Conservation (phyloP, 2,329 filamentous ascomycete genomes). For the Neocucurbitaria cava region DNA sequence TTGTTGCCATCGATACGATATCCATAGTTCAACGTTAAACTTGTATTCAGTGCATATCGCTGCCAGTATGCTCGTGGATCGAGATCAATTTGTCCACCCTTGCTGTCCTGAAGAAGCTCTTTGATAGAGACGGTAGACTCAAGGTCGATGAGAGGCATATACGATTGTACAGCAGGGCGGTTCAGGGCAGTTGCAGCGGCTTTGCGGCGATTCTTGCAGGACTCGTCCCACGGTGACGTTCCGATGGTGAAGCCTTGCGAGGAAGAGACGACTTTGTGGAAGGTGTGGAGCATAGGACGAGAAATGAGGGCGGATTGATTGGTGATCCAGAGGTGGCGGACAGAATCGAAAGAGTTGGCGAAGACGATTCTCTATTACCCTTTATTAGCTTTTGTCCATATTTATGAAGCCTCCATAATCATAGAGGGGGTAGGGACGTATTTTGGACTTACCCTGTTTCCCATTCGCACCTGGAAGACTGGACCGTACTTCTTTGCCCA, state of each 20-base stretch:
- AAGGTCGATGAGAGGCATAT: conserved; percentile 83
- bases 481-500: conserved; percentile 59
- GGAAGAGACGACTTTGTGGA: conserved; percentile 78
- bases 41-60: conserved; percentile 78
- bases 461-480: conserved; percentile 63
- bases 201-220: conserved; percentile 77
- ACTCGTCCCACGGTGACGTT: conserved; percentile 84
- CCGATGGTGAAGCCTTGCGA: conserved; percentile 84
- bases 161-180: conserved; percentile 75
- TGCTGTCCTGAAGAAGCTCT: conserved; percentile 71
- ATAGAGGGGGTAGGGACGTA: neutral
- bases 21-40: conserved; percentile 80
- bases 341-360: conserved; percentile 78
- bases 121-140: conserved; percentile 75
- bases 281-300: conserved; percentile 79
- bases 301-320: conserved; percentile 81
- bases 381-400: conserved; percentile 4
- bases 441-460: conserved; percentile 64
- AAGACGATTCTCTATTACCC: conserved; percentile 69
- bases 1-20: conserved; percentile 75
- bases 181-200: conserved; percentile 81
- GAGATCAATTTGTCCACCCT: conserved; percentile 67
- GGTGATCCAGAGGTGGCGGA: conserved; percentile 77
- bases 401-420: neutral
- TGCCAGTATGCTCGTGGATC: conserved; percentile 78